Base-by-base conservation (phyloP, 371 early-diverging fungal species). In the Zancudomyces culisetae region DNA sequence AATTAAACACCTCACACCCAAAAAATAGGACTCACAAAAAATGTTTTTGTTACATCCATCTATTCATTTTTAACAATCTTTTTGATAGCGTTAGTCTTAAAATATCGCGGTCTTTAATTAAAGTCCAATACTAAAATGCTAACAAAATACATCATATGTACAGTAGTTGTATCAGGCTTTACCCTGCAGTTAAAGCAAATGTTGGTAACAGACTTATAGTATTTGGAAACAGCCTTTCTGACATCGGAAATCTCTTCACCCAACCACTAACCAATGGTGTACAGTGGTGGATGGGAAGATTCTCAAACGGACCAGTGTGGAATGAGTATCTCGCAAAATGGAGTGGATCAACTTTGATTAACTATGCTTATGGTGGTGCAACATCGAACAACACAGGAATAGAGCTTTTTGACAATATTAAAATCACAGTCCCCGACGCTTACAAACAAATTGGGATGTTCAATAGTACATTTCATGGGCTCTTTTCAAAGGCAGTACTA, bases 221-320 rank as follows among this genome's bases (percentile, higher is more conserved):
- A n/a, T 54, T 54, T 54, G 54, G 54, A 20, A 45, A 54, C 49
- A 54, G 54, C 28, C 19, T 39, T 3, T 54, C 54, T 42, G 54
- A 54, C 23, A 28, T 46, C 21, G 49, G 49, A 4, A 28, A 30
- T 3, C 6, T 15, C 10, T 18, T 21, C 15, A 49, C 3, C 2
- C 28, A 35, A 12, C n/a, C n/a, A n/a, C n/a, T n/a, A n/a, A n/a
- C n/a, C n/a, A n/a, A n/a, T n/a, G 8, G 2, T 2, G 21, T 49
- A 2, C 50, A 27, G 4, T 29, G 3, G 3, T 74, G 57, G 49
- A 49, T 64, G 13, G 77, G 77, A 1, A 70, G 76, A 23, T 72
- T 58, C 49, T 56, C 62, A 13, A 77, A 79, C 57, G 73, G 75
- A 19, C 75, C 75, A 28, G 65, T 72, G 21, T 79, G 74, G 74